Percentiles rank a stretch among this genome's conserved stretches.
Conservation (phyloP, 1,139 yeast species). For the Maudiozyma humilis region DNA sequence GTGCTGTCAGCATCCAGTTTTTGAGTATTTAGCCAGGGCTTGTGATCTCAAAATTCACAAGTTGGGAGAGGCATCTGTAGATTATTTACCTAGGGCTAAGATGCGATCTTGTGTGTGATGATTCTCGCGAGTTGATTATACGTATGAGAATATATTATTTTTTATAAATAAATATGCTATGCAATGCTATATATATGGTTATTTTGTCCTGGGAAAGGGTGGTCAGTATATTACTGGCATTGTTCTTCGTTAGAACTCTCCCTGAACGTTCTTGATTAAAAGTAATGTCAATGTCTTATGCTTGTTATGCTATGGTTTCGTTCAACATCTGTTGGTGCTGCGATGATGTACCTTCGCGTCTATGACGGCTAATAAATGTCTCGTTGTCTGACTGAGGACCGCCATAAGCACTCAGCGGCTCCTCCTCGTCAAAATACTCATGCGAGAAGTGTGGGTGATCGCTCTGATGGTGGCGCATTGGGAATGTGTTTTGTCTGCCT, state of each 20-base stretch:
- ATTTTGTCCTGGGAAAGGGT: not conserved
- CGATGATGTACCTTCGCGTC: not conserved
- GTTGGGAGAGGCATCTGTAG: no score
- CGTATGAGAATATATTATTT: not conserved
- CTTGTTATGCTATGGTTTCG: not conserved
- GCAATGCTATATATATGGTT: not conserved
- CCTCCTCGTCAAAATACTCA: not conserved
- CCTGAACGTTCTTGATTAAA: no score
- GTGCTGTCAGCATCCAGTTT: no score
- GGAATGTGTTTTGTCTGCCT: not conserved
- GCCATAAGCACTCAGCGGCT: not conserved
- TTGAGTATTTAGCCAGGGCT: no score
- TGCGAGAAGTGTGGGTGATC: not conserved
- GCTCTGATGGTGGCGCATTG: not conserved
- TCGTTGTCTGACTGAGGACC: not conserved
- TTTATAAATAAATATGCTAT: not conserved
- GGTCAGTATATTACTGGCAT: not conserved
- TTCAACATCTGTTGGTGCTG: not conserved
- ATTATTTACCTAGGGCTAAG: not conserved
- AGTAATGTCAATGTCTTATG: no score
- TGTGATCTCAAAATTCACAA: no score
- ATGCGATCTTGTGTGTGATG: not conserved
- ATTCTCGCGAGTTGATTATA: no score
- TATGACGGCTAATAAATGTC: not conserved
- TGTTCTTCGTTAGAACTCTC: no score